Percentiles rank a stretch among this genome's conserved stretches.
phyloP scores from a whole-genome alignment of 176 grass and related monocot genomes.

The Eleusine indica region DNA sequence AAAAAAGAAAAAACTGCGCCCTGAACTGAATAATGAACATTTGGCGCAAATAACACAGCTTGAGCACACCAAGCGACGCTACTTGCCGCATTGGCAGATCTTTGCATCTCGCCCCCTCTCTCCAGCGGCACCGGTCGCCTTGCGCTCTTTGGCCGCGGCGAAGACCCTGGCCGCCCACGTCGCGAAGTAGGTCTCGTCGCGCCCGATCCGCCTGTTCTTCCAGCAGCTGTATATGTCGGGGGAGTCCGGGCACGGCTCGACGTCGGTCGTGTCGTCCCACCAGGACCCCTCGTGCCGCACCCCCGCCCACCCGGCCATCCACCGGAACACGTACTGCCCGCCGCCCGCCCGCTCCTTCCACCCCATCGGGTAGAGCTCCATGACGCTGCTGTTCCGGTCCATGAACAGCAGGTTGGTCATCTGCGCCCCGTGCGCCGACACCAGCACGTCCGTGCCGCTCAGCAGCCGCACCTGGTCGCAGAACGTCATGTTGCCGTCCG shows the following conservation, averaged over 20 bases:
- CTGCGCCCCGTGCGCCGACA: slow-evolving; percentile 75
- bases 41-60: too few species aligned
- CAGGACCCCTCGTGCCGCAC: slow-evolving; percentile 75
- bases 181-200: slow-evolving; percentile 55
- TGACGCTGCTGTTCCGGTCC: slow-evolving; percentile 70
- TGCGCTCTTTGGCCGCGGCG: slow-evolving; percentile 37
- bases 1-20: too few species aligned
- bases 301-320: slow-evolving; percentile 51
- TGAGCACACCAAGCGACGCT: too few species aligned
- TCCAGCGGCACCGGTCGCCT: not conserved
- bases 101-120: not conserved
- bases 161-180: slow-evolving; percentile 54
- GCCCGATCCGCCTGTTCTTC: slow-evolving; percentile 58
- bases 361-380: slow-evolving; percentile 77
- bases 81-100: not conserved
- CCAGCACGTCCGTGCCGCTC: slow-evolving; percentile 65
- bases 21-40: too few species aligned
- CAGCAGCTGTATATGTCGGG: slow-evolving; percentile 35
- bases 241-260: slow-evolving; percentile 31
- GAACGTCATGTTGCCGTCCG: slow-evolving; percentile 61
- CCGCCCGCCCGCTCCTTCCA: slow-evolving; percentile 60
- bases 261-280: slow-evolving; percentile 43
- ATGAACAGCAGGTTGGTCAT: slow-evolving; percentile 76
- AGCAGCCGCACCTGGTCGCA: slow-evolving; percentile 57
- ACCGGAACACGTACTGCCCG: slow-evolving; percentile 66